A percentile compares a stretch with the other conserved stretches of the same genome.
Evolutionary conservation across 192 early-diverging fungal genomes (phyloP).

Genomic region (Dissophora globulifera): DNA sequence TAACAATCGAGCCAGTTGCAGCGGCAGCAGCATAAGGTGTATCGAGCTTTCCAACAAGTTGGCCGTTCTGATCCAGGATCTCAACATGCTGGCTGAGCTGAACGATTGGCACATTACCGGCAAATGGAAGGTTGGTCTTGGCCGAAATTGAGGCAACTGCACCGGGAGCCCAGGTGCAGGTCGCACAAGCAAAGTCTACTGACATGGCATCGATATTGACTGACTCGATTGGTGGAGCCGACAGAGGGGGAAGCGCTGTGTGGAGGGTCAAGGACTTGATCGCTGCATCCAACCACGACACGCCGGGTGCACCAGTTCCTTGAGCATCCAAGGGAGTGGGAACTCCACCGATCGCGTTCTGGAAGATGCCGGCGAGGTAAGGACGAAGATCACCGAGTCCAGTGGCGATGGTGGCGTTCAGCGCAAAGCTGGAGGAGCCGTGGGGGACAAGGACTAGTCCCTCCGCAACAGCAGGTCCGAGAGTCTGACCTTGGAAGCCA

Average conservation of each 20-base stretch:
- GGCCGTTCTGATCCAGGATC: too few species aligned
- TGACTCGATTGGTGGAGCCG: constrained; percentile 43
- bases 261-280: constrained; percentile 10
- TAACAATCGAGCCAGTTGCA: too few species aligned
- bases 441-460: constrained; percentile 6
- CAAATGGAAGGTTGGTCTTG: too few species aligned
- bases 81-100: too few species aligned
- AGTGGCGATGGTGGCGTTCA: constrained; percentile 21
- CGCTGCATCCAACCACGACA: constrained; percentile 34
- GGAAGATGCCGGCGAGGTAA: constrained; percentile 16
- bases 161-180: too few species aligned
- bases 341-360: constrained; percentile 14
- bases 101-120: too few species aligned
- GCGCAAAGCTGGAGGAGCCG: constrained; percentile 5
- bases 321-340: constrained; percentile 8
- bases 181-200: too few species aligned
- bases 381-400: not conserved
- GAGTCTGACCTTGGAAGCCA: not conserved
- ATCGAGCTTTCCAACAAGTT: too few species aligned
- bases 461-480: not conserved
- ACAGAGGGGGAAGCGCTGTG: constrained; percentile 12
- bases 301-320: constrained; percentile 25
- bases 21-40: too few species aligned
- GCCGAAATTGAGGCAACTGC: too few species aligned
- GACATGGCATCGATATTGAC: too few species aligned